Evolutionary conservation across 441 rosid genomes (phyloP).

Genomic region (Euphorbia celastroides): DNA sequence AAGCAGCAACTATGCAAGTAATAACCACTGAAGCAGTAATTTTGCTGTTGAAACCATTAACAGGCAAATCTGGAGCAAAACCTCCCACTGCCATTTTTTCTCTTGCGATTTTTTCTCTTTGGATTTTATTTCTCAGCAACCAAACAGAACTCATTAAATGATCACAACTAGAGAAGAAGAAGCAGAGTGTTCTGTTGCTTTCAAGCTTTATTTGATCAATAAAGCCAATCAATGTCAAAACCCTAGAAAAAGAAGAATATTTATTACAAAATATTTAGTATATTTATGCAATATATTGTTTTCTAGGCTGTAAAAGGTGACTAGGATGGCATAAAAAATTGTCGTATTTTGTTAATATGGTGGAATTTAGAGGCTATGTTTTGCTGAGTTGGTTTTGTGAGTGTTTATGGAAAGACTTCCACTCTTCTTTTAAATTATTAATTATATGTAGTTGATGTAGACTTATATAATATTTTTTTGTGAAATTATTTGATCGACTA

Average conservation of each 20-base stretch:
- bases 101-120: too few relatives aligned
- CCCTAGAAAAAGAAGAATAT: neutral
- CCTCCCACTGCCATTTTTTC: slow-evolving; percentile 49
- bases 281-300: neutral
- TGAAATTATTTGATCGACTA: neutral
- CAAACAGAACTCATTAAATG: neutral
- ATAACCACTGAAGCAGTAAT: slow-evolving; percentile 50
- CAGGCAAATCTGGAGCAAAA: slow-evolving; percentile 31
- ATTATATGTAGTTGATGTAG: neutral
- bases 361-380: neutral
- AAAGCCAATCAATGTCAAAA: neutral
- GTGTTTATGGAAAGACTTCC: neutral
- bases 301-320: neutral
- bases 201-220: neutral
- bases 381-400: neutral
- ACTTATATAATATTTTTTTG: neutral
- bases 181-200: neutral
- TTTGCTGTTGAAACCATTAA: slow-evolving; percentile 27
- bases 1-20: slow-evolving; percentile 72
- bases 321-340: neutral
- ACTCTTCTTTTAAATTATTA: neutral
- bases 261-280: neutral
- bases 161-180: neutral
- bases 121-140: neutral
- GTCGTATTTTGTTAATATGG: neutral